Evolutionary conservation across 169 alveolate genomes (phyloP), one percentile per base, ranked within the genome.

Genomic region (Plasmodium knowlesi): DNA sequence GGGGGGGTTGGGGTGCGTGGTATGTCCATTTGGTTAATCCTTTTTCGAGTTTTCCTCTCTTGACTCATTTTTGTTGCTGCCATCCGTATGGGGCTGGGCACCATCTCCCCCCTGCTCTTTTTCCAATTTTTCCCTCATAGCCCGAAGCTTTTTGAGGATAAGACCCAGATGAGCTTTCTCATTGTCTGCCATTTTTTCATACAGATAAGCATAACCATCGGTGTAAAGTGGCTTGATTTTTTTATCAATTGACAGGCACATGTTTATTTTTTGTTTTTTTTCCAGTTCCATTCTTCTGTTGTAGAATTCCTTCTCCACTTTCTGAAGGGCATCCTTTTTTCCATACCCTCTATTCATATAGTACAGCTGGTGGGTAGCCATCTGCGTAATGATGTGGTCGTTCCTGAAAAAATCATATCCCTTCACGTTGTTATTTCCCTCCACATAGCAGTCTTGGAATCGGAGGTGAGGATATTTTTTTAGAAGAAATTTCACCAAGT

Each of bases 381-480:
- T 84, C 71, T 84, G 93, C 50, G 92, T 83, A 39, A 92, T 57
- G 78, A 92, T 84, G 82, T 84, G 95, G 41, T 84, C 92, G 73
- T 76, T 84, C 37, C 94, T 85, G 76, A 84, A 93, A 81, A 16
- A 83, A 46, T 93, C 94, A 57, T 91, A 95, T 39, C 98, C 98
- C 82, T 96, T 96, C 57, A 85, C 89, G 95, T 97, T 96, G 46
- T 97, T 97, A 90, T 97, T 97, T 9, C 97, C 98, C 61, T 96
- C 97, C 28, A 92, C 95, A 82, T 76, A 97, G 79, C 98, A 96
- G 57, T 96, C 96, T 79, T 96, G 97, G 83, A 97, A 97, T 79
- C 98, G 53, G 57, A 97, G 91, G 86, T 97, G 97, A 12, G 98
- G 98, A 89, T 96, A 97, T 93, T 96, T 96, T 79, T 86, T 76